Evolutionary conservation across 768 basidiomycete species (phyloP), one percentile per base, ranked within the genome.

Genomic region (Hemileccinum rubropunctum): DNA sequence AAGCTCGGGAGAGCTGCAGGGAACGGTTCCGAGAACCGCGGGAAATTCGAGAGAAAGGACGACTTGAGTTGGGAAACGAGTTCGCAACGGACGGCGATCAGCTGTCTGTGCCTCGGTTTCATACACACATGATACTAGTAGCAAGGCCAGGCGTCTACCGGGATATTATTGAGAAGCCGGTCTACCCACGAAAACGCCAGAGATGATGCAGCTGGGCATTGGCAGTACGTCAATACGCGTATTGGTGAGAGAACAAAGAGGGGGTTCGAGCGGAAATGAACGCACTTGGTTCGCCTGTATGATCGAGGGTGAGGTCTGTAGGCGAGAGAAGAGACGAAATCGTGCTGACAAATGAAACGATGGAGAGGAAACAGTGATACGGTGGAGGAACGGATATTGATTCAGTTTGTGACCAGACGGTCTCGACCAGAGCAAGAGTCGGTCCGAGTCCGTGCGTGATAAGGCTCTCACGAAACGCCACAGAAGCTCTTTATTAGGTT

Each of bases 11-110:
- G 4, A 30, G 2, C 28, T 12, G 28, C 4, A 8, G 28, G 28
- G 11, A 8, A 30, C 42, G 60, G 49, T 32, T 43, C 60, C 60
- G 60, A 57, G 30, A 33, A 49, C 38, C 48, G 51, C 49, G 50
- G 53, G 52, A 53, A 64, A 27, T 11, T n/a, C 13, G 14, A 32
- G 42, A 3, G 11, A 45, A 15, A 33, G 3, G 28, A 38, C 15
- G 42, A 36, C 28, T 26, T 23, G 37, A 40, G 23, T 6, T 43
- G 40, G 48, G 33, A 39, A 6, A 6, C 21, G 18, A 51, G n/a
- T 20, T 42, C 35, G 48, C 44, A 18, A 55, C 40, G 17, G 41
- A 56, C 66, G 64, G 61, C 62, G 56, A 65, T 65, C 64, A 68
- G 42, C 55, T 56, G 53, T 63, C 64, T 27, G 40, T 47, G 23